Percentiles rank a stretch among this genome's conserved stretches.
phyloP scores from a whole-genome alignment of 352 stramenopile genomes.

The Pythium phragmitis region DNA sequence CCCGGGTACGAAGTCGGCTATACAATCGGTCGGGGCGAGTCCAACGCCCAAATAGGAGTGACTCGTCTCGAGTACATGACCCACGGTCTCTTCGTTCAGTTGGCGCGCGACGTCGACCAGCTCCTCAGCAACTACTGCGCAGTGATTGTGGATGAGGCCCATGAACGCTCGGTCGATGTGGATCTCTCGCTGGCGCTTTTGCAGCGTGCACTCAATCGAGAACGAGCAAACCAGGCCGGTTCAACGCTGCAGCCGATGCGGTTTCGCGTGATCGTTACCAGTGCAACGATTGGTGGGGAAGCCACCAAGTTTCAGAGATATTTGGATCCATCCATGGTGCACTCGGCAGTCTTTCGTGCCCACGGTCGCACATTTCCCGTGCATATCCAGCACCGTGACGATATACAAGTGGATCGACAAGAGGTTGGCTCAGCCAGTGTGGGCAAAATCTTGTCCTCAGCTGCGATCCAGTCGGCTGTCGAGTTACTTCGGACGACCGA shows the following conservation, averaged over 20 bases:
- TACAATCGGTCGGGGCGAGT: constrained; percentile 26
- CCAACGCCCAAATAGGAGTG: neutral
- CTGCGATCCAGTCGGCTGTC: constrained; percentile 24
- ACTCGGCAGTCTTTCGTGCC: constrained; percentile 22
- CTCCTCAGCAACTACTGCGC: constrained; percentile 21
- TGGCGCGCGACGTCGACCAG: constrained; percentile 19
- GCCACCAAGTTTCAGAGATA: constrained; percentile 22
- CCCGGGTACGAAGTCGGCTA: constrained; percentile 29
- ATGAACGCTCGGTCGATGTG: constrained; percentile 31
- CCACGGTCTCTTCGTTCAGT: constrained; percentile 28
- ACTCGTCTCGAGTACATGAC: constrained; percentile 30
- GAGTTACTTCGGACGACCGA: constrained; percentile 22
- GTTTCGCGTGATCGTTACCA: constrained; percentile 31
- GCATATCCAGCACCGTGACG: constrained; percentile 24
- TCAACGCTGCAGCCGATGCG: neutral
- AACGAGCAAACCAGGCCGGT: neutral
- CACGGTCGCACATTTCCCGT: constrained; percentile 32
- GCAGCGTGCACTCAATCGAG: constrained; percentile 9
- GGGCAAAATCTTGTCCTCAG: constrained; percentile 15
- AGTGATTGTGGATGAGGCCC: constrained; percentile 34
- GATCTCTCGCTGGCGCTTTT: constrained; percentile 32
- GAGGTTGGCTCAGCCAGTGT: constrained; percentile 12
- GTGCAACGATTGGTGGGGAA: constrained; percentile 29
- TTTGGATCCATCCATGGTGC: constrained; percentile 7
- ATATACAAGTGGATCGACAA: constrained; percentile 21